These are phyloP conservation scores for Hippophae tibetana DNA, from an alignment of 306 rosid genomes.

Conservation along the genomic window DNA sequence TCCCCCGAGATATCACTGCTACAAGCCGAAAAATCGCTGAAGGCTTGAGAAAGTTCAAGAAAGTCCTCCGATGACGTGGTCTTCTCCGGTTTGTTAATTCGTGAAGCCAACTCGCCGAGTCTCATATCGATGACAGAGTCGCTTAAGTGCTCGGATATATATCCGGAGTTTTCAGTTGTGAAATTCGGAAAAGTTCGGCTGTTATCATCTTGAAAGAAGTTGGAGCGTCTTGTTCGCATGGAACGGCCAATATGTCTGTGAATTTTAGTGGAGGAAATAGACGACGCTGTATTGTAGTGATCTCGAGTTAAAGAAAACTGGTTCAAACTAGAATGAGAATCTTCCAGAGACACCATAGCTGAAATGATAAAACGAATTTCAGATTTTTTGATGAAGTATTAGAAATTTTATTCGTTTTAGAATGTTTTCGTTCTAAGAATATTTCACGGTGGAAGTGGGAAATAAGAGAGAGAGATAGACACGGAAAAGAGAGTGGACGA, in stretches of 20 bases:
- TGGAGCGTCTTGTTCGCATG: slow-evolving; percentile 86
- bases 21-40: slow-evolving; percentile 78
- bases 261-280: slow-evolving; percentile 35
- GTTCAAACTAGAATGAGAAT: slow-evolving; percentile 49
- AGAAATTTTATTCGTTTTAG: not conserved
- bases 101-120: slow-evolving; percentile 73
- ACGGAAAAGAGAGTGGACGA: too few relatives aligned
- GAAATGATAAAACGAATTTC: not conserved
- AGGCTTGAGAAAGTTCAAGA: slow-evolving; percentile 76
- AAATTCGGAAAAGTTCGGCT: slow-evolving; percentile 31
- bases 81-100: slow-evolving; percentile 31
- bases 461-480: too few relatives aligned
- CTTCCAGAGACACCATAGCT: slow-evolving; percentile 75
- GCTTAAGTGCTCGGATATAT: slow-evolving; percentile 55
- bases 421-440: not conserved
- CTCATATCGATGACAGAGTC: slow-evolving; percentile 82
- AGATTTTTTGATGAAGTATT: not conserved
- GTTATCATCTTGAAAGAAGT: slow-evolving; percentile 50
- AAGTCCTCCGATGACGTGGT: slow-evolving; percentile 44
- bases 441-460: not conserved
- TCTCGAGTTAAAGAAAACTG: slow-evolving; percentile 43
- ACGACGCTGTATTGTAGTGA: slow-evolving; percentile 31
- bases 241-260: slow-evolving; percentile 66
- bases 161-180: slow-evolving; percentile 37
- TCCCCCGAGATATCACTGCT: slow-evolving; percentile 95